Percentiles rank a stretch among this genome's conserved stretches.
Evolutionary conservation across 306 rosid genomes (phyloP).

Genomic region (Malus sieversii): DNA sequence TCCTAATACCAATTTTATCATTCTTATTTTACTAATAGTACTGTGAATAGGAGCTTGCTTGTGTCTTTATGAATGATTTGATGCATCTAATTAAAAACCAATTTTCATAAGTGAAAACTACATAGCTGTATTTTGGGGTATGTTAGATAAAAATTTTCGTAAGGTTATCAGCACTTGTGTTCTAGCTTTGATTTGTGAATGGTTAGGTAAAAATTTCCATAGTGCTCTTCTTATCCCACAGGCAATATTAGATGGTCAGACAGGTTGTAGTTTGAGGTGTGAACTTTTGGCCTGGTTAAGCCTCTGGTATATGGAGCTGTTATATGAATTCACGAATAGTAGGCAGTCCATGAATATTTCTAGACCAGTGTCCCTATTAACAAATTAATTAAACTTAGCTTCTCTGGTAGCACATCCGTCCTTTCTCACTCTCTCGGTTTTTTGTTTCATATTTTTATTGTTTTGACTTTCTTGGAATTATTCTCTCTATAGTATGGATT

Average conservation of each 20-base stretch:
- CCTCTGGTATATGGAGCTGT: not conserved
- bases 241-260: slow-evolving; percentile 5
- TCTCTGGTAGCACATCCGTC: not conserved
- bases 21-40: not conserved
- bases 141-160: not conserved
- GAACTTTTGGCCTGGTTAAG: not conserved
- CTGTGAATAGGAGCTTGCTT: not conserved
- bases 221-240: not conserved
- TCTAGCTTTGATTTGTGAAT: not conserved
- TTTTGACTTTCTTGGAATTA: not conserved
- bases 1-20: not conserved
- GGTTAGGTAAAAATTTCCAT: slow-evolving; percentile 8
- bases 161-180: not conserved
- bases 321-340: not conserved
- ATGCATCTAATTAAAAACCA: not conserved
- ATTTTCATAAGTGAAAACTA: not conserved
- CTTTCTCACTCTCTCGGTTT: not conserved
- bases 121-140: not conserved
- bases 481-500: not conserved
- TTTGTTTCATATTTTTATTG: not conserved
- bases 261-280: slow-evolving; percentile 13
- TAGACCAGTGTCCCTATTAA: not conserved
- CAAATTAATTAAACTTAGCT: not conserved
- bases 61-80: not conserved
- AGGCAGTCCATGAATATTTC: not conserved